A percentile compares a stretch with the other conserved stretches of the same genome.
These are phyloP conservation scores for Leucosporidium creatinivorum DNA, from an alignment of 768 basidiomycete species.

Conservation along the genomic window DNA sequence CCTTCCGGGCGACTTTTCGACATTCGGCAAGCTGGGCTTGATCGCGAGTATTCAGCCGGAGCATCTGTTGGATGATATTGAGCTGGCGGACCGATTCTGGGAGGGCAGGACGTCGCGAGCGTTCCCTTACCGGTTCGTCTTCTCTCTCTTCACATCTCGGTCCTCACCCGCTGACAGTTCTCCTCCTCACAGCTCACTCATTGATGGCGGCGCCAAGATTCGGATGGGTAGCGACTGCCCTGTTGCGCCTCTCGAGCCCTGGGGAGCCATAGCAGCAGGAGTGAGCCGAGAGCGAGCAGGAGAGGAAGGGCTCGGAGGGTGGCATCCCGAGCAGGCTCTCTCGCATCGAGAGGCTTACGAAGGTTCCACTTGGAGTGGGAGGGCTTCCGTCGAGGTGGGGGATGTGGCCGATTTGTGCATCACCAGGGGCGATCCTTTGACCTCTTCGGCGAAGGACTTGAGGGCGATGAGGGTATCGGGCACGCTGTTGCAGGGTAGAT, in stretches of 20 bases:
- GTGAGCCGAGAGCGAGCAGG: slow-evolving; percentile 23
- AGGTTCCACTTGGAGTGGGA: slow-evolving; percentile 35
- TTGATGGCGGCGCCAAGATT: slow-evolving; percentile 32
- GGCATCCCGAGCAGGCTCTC: slow-evolving; percentile 37
- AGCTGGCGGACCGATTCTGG: slow-evolving; percentile 35
- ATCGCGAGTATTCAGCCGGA: slow-evolving; percentile 36
- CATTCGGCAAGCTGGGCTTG: slow-evolving; percentile 31
- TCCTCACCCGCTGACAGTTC: too few relatives aligned
- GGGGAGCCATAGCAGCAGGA: slow-evolving; percentile 31
- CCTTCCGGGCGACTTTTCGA: slow-evolving; percentile 29
- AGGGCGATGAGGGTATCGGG: slow-evolving; percentile 31
- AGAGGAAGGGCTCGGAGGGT: slow-evolving; percentile 16
- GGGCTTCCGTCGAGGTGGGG: slow-evolving; percentile 21
- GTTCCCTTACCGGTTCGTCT: slow-evolving; percentile 24
- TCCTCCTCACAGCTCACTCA: slow-evolving; percentile 4
- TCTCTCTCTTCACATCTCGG: too few relatives aligned
- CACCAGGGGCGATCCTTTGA: slow-evolving; percentile 26
- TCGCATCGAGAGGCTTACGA: slow-evolving; percentile 30
- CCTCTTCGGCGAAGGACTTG: slow-evolving; percentile 25
- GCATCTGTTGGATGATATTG: slow-evolving; percentile 37
- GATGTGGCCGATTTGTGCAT: slow-evolving; percentile 35
- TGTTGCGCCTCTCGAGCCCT: slow-evolving; percentile 36
- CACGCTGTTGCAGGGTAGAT: slow-evolving; percentile 36
- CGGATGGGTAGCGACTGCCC: slow-evolving; percentile 37
- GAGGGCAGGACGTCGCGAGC: slow-evolving; percentile 33